Evolutionary conservation across 164 flowering plant species (phyloP).

Genomic region (Taxillus chinensis): DNA sequence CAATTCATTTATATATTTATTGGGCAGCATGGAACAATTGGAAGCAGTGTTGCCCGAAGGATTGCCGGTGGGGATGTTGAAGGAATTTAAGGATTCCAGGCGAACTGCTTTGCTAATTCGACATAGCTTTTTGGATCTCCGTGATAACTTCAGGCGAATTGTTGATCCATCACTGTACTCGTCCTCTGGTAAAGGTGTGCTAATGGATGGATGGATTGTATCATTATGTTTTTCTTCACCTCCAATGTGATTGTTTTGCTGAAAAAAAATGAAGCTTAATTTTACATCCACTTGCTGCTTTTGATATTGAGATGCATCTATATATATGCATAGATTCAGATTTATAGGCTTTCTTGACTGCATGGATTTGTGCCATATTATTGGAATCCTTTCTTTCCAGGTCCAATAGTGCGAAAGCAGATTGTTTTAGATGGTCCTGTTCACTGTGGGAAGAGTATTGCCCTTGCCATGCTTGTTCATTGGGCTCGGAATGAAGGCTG

Average conservation of each 20-base stretch:
- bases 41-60: conserved; percentile 54
- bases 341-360: no score
- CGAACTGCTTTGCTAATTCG: conserved; percentile 55
- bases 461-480: conserved; percentile 87
- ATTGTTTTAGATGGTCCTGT: conserved; percentile 83
- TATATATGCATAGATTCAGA: no score
- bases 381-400: conserved; percentile 21
- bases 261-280: no score
- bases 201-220: no score
- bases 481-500: conserved; percentile 98
- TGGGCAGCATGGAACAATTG: conserved; percentile 24
- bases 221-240: no score
- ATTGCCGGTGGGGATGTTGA: conserved; percentile 47
- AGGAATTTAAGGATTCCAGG: conserved; percentile 58
- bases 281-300: no score
- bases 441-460: conserved; percentile 87
- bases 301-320: no score
- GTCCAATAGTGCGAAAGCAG: conserved; percentile 55
- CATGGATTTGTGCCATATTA: no score
- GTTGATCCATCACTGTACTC: conserved; percentile 55
- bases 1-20: not conserved
- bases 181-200: conserved; percentile 29
- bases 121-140: conserved; percentile 61
- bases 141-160: conserved; percentile 66
- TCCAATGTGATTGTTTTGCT: no score